Conservation (phyloP, 495 filamentous ascomycete species). For the Choiromyces venosus region DNA sequence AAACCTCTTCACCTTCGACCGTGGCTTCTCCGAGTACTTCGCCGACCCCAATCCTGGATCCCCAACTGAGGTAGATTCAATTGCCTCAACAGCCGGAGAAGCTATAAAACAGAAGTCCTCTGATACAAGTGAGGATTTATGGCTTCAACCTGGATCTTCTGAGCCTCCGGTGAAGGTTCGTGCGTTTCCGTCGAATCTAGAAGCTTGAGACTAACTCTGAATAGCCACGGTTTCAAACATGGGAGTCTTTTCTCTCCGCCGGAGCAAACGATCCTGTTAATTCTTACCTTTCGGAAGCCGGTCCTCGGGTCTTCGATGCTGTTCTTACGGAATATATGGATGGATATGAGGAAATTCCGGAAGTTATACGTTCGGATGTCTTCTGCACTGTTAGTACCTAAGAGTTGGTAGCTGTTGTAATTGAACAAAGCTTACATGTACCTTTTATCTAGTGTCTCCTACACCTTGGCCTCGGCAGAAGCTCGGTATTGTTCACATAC, state of each 20-base stretch:
- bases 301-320: slow-evolving; percentile 67
- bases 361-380: slow-evolving; percentile 34
- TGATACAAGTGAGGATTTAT: slow-evolving; percentile 49
- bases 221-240: slow-evolving; percentile 55
- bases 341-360: slow-evolving; percentile 16
- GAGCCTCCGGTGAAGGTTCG: slow-evolving; percentile 22
- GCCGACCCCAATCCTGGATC: slow-evolving; percentile 5
- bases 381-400: slow-evolving; percentile 30
- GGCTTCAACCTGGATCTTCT: slow-evolving; percentile 47
- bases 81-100: slow-evolving; percentile 23
- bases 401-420: slow-evolving; percentile 33
- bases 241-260: slow-evolving; percentile 61
- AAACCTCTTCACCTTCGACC: slow-evolving; percentile 34
- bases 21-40: slow-evolving; percentile 19
- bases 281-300: slow-evolving; percentile 72
- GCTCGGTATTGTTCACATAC: slow-evolving; percentile 72
- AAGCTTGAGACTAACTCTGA: not conserved
- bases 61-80: slow-evolving; percentile 5
- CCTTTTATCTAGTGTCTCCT: slow-evolving; percentile 55
- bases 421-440: slow-evolving; percentile 38
- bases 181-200: not conserved
- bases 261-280: slow-evolving; percentile 46
- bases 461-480: slow-evolving; percentile 71
- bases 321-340: slow-evolving; percentile 46
- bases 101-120: slow-evolving; percentile 25